Percentiles rank a stretch among this genome's conserved stretches.
phyloP scores from a whole-genome alignment of 495 filamentous ascomycete species.

The Saxophila tyrrhenica region DNA sequence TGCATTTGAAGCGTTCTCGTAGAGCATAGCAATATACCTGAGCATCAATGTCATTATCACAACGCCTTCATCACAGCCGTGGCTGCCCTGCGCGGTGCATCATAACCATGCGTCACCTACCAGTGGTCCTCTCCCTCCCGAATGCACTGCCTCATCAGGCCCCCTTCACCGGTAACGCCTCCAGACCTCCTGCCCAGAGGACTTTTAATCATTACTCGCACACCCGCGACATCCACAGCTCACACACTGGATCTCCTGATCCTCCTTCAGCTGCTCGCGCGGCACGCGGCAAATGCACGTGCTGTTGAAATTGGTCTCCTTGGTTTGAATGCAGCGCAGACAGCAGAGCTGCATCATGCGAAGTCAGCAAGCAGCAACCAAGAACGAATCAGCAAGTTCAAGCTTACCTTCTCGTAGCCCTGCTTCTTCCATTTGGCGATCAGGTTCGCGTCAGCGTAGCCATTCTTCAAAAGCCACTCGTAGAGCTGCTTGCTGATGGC shows the following conservation, averaged over 20 bases:
- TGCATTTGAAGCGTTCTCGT: background rate
- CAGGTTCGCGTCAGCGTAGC: conserved; percentile 84
- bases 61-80: too few relatives aligned
- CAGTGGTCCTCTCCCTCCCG: too few relatives aligned
- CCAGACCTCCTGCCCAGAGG: background rate
- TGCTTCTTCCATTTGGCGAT: conserved; percentile 99
- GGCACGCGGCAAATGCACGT: conserved; percentile 97
- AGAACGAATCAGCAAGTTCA: background rate
- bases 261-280: conserved; percentile 79
- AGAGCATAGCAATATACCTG: background rate
- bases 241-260: conserved; percentile 86
- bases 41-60: too few relatives aligned
- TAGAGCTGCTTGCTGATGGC: conserved; percentile 85
- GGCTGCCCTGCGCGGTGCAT: too few relatives aligned
- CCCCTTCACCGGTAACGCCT: too few relatives aligned
- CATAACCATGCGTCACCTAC: too few relatives aligned
- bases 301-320: conserved; percentile 96
- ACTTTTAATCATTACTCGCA: conserved; percentile 61
- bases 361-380: too few relatives aligned
- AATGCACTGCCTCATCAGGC: too few relatives aligned
- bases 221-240: conserved; percentile 91
- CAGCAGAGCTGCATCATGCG: conserved; percentile 63
- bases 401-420: conserved; percentile 85
- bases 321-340: conserved; percentile 91
- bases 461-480: conserved; percentile 93